These are phyloP conservation scores for Rubus idaeus DNA, from an alignment of 306 rosid species.

Conservation along the genomic window DNA sequence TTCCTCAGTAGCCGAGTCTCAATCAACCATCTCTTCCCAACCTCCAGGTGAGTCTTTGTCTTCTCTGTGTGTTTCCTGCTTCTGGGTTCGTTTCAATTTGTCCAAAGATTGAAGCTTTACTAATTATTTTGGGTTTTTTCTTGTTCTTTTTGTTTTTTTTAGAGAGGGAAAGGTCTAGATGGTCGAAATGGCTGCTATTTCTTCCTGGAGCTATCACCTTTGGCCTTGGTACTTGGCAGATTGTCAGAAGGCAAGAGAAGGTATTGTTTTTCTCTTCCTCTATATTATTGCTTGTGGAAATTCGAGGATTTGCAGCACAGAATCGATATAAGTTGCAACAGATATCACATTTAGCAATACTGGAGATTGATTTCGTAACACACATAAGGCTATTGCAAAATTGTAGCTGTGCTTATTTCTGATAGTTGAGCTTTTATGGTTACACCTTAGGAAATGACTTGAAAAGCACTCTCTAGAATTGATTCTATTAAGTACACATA, in stretches of 20 bases:
- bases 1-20: constrained; percentile 39
- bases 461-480: background rate
- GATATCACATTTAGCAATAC: background rate
- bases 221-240: constrained; percentile 99
- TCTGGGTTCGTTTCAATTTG: constrained; percentile 20
- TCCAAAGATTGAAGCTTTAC: background rate
- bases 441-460: background rate
- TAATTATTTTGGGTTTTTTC: background rate
- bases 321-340: background rate
- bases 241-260: constrained; percentile 88
- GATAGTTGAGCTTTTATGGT: background rate
- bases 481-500: background rate
- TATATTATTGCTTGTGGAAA: background rate
- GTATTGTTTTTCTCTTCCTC: constrained; percentile 25
- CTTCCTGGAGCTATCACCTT: constrained; percentile 88
- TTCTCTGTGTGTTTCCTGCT: background rate
- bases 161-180: constrained; percentile 53
- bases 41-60: constrained; percentile 38
- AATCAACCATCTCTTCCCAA: constrained; percentile 48
- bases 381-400: background rate
- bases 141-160: background rate
- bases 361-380: constrained; percentile 1
- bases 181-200: constrained; percentile 70
- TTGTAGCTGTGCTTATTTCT: background rate
- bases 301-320: background rate